Base-by-base conservation (phyloP, 2,329 filamentous ascomycete species). In the Coleophoma crateriformis region DNA sequence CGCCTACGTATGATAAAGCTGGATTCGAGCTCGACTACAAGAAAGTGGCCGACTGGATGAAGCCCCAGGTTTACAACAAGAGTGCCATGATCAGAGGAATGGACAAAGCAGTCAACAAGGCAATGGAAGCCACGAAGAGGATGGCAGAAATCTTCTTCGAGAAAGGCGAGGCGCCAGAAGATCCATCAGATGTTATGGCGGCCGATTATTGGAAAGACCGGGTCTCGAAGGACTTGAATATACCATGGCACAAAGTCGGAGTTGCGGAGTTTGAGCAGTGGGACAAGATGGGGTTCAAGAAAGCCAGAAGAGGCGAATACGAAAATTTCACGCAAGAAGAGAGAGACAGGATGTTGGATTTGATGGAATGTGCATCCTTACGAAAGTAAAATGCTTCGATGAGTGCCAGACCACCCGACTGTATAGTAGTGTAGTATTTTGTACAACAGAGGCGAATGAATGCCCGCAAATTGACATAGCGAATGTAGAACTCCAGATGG, bases 21-120 rank as follows among this genome's bases (percentile, higher is more conserved):
- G 62, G 71, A 11, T 64, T 71, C 33, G 65, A 66, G 4, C 63
- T 69, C 8, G 63, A 68, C 19, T 60, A 77, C 15, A 58, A 64
- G 0, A 65, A 67, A 27, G 54, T 54, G 3, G 50, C 49, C 1
- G 20, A 52, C 0, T 58, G 50, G 54, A 53, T 50, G 47, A 45
- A 47, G 8, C 52, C 54, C 11, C 43, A 33, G 13, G 8, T 17
- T 2, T 51, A 58, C 22, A 52, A 54, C 17, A 56, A 56, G 19
- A 11, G 17, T 5, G 22, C 14, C n/a, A 51, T 51, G 33, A 39
- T 51, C 33, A 51, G 33, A 12, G 53, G 50, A 7, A 52, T 54
- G 49, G 40, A 54, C 3, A 19, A 40, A n/a, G 12, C 27, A 1
- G 7, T 52, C 10, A 50, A 48, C 5, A 33, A 32, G 8, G 22